Evolutionary conservation across 495 filamentous ascomycete genomes (phyloP).

Genomic region (Hypoxylon fuscum): DNA sequence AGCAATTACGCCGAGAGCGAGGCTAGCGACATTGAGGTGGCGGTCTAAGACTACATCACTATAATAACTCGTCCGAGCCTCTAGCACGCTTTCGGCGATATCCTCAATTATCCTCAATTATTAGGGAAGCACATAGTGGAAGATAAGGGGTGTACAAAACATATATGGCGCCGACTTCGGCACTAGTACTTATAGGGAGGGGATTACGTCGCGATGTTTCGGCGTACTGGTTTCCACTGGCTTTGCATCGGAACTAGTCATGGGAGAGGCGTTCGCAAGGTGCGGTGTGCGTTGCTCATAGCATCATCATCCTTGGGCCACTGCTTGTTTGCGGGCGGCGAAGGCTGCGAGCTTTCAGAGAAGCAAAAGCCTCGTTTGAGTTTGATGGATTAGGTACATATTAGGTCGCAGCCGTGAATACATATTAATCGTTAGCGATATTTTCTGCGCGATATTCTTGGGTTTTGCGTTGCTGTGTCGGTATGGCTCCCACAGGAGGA

Average conservation of each 20-base stretch:
- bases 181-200: constrained; percentile 1
- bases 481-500: too few species aligned
- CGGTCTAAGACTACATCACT: not conserved
- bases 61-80: not conserved
- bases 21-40: constrained; percentile 40
- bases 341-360: too few species aligned
- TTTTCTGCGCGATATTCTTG: too few species aligned
- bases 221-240: not conserved
- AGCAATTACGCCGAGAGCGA: constrained; percentile 54
- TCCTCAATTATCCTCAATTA: too few species aligned
- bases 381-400: too few species aligned
- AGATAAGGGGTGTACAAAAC: constrained; percentile 4
- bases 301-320: too few species aligned
- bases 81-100: too few species aligned
- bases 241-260: constrained; percentile 3
- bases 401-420: too few species aligned
- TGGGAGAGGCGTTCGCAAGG: not conserved
- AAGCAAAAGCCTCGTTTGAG: too few species aligned
- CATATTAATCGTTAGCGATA: too few species aligned
- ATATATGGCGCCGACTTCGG: not conserved
- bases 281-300: not conserved
- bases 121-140: not conserved
- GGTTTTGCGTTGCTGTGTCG: too few species aligned
- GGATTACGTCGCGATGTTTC: not conserved
- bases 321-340: too few species aligned